Percentiles rank a stretch among this genome's conserved stretches.
Evolutionary conservation across 169 alveolate genomes (phyloP).

Genomic region (Plasmodium falciparum): DNA sequence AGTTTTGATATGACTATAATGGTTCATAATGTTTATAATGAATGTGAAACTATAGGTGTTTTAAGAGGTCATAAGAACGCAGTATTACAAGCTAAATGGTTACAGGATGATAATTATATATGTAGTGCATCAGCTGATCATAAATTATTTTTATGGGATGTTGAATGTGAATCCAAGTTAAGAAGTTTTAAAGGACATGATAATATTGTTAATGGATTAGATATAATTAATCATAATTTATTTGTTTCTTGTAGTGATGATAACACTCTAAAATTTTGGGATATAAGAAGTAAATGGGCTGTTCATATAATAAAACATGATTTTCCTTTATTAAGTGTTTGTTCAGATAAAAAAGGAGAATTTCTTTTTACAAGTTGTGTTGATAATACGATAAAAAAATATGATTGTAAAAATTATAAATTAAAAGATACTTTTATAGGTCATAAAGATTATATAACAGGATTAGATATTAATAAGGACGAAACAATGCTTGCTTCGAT

Average conservation of each 20-base stretch:
- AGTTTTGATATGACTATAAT: conserved; percentile 84
- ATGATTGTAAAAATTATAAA: conserved; percentile 78
- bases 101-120: conserved; percentile 77
- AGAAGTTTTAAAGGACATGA: conserved; percentile 81
- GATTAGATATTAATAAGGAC: conserved; percentile 84
- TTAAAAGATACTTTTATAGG: conserved; percentile 81
- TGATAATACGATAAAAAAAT: conserved; percentile 86
- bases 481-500: conserved; percentile 85
- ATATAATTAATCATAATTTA: conserved; percentile 78
- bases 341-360: conserved; percentile 84
- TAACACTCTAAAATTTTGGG: conserved; percentile 90
- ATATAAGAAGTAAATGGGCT: conserved; percentile 79
- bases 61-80: conserved; percentile 91
- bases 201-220: conserved; percentile 6
- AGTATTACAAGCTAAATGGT: conserved; percentile 89
- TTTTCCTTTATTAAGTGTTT: conserved; percentile 86
- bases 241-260: conserved; percentile 89
- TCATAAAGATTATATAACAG: conserved; percentile 86
- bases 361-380: conserved; percentile 85
- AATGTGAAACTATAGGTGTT: conserved; percentile 86
- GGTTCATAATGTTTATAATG: conserved; percentile 88
- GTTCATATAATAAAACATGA: conserved; percentile 81
- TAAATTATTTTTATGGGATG: conserved; percentile 89
- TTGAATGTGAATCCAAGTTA: conserved; percentile 82
- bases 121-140: conserved; percentile 91